Evolutionary conservation across 2,329 filamentous ascomycete genomes (phyloP).

Genomic region (Didymella arachidicola): DNA sequence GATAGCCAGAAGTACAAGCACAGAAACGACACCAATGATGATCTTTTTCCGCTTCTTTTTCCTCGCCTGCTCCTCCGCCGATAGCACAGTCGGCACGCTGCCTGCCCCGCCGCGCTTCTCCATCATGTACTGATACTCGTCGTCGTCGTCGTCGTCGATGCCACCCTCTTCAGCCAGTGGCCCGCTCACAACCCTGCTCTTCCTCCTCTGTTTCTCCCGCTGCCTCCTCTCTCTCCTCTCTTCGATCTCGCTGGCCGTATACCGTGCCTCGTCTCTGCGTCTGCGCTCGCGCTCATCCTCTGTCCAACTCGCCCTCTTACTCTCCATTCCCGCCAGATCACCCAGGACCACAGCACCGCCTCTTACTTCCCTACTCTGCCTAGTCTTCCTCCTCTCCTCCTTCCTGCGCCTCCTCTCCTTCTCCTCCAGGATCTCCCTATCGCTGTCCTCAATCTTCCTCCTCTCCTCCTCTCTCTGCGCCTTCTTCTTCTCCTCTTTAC

Average conservation of each 20-base stretch:
- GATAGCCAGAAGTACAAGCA: slow-evolving; percentile 55
- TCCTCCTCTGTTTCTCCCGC: slow-evolving; percentile 51
- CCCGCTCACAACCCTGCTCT: slow-evolving; percentile 56
- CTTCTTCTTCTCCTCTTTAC: slow-evolving; percentile 41
- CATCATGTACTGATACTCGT: slow-evolving; percentile 50
- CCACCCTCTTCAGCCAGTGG: slow-evolving; percentile 56
- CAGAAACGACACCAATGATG: slow-evolving; percentile 49
- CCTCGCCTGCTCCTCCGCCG: slow-evolving; percentile 50
- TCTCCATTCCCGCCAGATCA: slow-evolving; percentile 30
- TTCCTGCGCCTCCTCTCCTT: slow-evolving; percentile 33
- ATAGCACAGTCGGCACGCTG: slow-evolving; percentile 42
- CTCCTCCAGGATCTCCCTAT: slow-evolving; percentile 30
- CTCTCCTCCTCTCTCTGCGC: slow-evolving; percentile 39
- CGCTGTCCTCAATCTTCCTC: slow-evolving; percentile 43
- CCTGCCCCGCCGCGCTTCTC: slow-evolving; percentile 54
- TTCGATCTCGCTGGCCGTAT: slow-evolving; percentile 51
- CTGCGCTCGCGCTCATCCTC: slow-evolving; percentile 44
- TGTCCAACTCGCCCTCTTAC: slow-evolving; percentile 37
- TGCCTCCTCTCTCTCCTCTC: slow-evolving; percentile 50
- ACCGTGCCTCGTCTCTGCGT: slow-evolving; percentile 30
- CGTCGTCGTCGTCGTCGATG: slow-evolving; percentile 48
- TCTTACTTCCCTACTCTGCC: slow-evolving; percentile 35
- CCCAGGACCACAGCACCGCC: slow-evolving; percentile 14
- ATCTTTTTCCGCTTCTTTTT: slow-evolving; percentile 62
- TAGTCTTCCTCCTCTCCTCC: slow-evolving; percentile 27